These are phyloP conservation scores for Boletus reticuloceps DNA, from an alignment of 768 basidiomycete species.

Conservation along the genomic window DNA sequence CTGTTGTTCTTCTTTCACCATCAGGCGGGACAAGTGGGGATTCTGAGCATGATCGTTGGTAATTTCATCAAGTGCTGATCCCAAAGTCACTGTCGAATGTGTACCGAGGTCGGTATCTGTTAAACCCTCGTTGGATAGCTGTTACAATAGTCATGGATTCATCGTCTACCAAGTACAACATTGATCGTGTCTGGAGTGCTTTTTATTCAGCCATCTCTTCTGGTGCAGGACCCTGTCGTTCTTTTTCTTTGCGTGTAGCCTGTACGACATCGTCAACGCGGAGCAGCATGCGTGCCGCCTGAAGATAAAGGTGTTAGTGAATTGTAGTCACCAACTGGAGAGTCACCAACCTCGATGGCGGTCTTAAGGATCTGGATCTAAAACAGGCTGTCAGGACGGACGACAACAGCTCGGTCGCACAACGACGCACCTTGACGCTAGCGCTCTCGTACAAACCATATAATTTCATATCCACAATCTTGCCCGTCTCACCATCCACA, in stretches of 20 bases:
- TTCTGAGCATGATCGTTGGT: conserved; percentile 88
- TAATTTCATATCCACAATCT: conserved; percentile 91
- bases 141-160: conserved; percentile 14
- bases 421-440: conserved; percentile 73
- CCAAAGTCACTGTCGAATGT: too few species aligned
- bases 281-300: conserved; percentile 88
- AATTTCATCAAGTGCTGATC: conserved; percentile 74
- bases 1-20: conserved; percentile 91
- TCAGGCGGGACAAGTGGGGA: conserved; percentile 83
- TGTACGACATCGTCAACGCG: conserved; percentile 95
- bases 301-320: background rate
- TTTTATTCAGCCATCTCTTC: conserved; percentile 50
- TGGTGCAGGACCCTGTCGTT: conserved; percentile 48
- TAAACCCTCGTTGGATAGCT: conserved; percentile 9
- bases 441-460: conserved; percentile 96
- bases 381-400: background rate
- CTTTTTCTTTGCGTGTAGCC: conserved; percentile 66
- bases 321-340: background rate
- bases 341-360: conserved; percentile 73
- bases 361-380: conserved; percentile 96
- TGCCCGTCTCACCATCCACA: conserved; percentile 94
- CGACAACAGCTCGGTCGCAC: background rate
- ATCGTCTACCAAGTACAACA: background rate
- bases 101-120: too few species aligned
- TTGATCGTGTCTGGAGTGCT: background rate